Base-by-base conservation (phyloP, 2,329 filamentous ascomycete genomes). In the Neofusicoccum kwambonambiense region DNA sequence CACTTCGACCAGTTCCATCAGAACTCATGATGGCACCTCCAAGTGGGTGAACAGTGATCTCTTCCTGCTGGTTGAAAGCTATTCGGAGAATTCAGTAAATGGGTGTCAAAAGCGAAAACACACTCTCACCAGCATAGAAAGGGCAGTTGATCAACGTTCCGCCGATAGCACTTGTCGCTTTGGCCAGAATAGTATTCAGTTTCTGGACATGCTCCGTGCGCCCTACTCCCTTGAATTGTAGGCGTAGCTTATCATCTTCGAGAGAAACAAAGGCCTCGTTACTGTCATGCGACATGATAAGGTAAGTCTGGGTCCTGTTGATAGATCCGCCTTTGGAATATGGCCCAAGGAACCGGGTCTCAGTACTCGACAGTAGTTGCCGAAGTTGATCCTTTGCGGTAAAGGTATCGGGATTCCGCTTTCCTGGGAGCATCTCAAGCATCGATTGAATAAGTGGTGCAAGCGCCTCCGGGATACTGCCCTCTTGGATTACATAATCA, bases 261-360 rank as follows among this genome's bases (percentile, higher is more conserved):
- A 90, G 77, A 0, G 82, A 83, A 52, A 90, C 72, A 7, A 82
- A 82, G 1, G 85, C 87, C 74, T 90, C 86, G 69, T 87, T 77
- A 79, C 83, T 86, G 68, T 89, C 87, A 69, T 90, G 87, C 1
- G 84, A 86, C 86, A 90, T 89, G 71, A 89, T 81, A 3, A 90
- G 79, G 71, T 89, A 90, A 0, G 87, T 81, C 65, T 88, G 84
- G 0, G 87, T 90, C 65, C 78, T 83, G 71, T 85, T 83, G 19
- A 89, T 76, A 17, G 86, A 85, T 0, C 87, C 85, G 6, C 80
- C 78, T 6, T 78, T 77, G 61, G 77, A 81, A 68, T 88, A 88
- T 0, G 87, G 86, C 0, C 87, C 87, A 0, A 88, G 72, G 45
- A 88, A 77, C n/a, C 81, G 76, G 72, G 83, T 86, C 35, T 83